Evolutionary conservation across 1,139 yeast species (phyloP), one percentile per base, ranked within the genome.

Genomic region (Taphrina sp.): DNA sequence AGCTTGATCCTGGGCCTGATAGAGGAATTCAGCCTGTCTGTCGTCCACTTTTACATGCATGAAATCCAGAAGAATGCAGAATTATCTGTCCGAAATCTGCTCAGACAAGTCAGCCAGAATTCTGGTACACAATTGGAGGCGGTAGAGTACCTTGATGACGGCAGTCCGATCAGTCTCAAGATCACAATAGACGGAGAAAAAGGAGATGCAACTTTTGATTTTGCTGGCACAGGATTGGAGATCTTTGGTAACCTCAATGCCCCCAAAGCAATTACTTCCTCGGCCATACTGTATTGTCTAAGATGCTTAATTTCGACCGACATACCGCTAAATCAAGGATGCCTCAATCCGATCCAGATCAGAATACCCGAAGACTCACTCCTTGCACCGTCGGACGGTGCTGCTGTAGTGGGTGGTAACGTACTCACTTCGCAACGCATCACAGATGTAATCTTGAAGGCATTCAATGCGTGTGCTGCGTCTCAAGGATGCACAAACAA

Each of bases 371-470:
- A 78, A 51, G 85, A 85, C 0, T 79, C 87, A 1, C 75, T 87
- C 4, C 75, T 87, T 23, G 75, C 82, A 44, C 95, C 95, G 2
- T 76, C 83, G 1, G 76, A 74, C 37, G 87, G 83, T 46, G 92
- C 92, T 16, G 95, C 95, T 0, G 89, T 85, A 2, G 94, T 85
- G 7, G 95, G 95, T 26, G 95, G 95, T 5, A 87, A 86, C 66
- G 94, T 85, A n/a, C 84, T 84, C 68, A 86, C 95, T 0, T 81
- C 92, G 1, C 95, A 87, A 69, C 75, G 95, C 60, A 81, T 87
- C 39, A 85, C 88, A 1, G 95, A 86, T 68, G 89, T 83, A 2
- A 77, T 86, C 59, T 73, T 87, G 64, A 80, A 80, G 63, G 88
- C 95, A 0, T 85, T 86, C 66, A 76, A 78, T 60, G 85, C 86